Base-by-base conservation (phyloP, 805 yeast species). In the Suhomyces canberraensis region DNA sequence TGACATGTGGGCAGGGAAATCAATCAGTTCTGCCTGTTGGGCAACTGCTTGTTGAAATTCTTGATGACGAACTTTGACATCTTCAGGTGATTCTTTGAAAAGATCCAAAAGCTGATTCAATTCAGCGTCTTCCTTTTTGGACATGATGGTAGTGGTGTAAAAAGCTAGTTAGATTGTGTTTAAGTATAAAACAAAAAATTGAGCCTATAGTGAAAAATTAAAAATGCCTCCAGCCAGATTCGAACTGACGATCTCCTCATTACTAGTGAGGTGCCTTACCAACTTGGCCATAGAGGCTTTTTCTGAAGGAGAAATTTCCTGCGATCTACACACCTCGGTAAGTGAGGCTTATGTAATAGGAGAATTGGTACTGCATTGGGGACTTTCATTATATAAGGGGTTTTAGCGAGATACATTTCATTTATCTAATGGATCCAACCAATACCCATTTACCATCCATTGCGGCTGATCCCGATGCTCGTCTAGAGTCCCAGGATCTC, bases 251-350 rank as follows among this genome's bases (percentile, higher is more conserved):
- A 58, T 59, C 65, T 59, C 65, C 63, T 58, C 64, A 58, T 59
- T 59, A 60, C 64, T 59, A 58, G 65, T 58, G 63, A 58, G 64
- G 64, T 58, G 65, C 63, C 64, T 59, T 58, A 57, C 64, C 65
- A 60, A 56, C 61, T 57, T 57, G 63, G 63, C 63, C 63, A 58
- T 57, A 54, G 54, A 50, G 58, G 61, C 61, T 24, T 8, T 22
- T 24, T 13, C 11, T 24, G 26, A 9, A n/a, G 7, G 22, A 20
- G n/a, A n/a, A n/a, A n/a, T n/a, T n/a, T n/a, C n/a, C n/a, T n/a
- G n/a, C n/a, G n/a, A n/a, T n/a, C n/a, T n/a, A n/a, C n/a, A n/a
- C n/a, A n/a, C n/a, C n/a, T n/a, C n/a, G n/a, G n/a, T n/a, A n/a
- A n/a, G n/a, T n/a, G n/a, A n/a, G n/a, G n/a, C n/a, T n/a, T n/a